A percentile compares a stretch with the other conserved stretches of the same genome.
phyloP scores from a whole-genome alignment of 805 yeast species.

The Vanderwaltozyma verrucispora region DNA sequence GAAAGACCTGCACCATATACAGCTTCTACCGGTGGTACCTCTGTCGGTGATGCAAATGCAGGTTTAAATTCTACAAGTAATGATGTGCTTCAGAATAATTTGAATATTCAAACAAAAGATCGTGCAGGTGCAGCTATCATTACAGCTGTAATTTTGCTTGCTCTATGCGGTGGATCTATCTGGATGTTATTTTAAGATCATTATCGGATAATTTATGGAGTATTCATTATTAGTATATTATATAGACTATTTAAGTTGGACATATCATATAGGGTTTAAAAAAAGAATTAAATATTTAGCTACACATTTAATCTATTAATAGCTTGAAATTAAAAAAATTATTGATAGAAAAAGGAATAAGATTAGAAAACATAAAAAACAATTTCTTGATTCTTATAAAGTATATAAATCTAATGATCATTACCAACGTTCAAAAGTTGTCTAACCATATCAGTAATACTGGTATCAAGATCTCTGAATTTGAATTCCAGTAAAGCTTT shows the following conservation, averaged over 20 bases:
- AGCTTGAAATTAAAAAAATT: no score
- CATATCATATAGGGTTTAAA: no score
- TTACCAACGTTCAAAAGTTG: slow-evolving; percentile 1
- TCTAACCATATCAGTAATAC: slow-evolving; percentile 4
- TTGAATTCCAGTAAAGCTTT: slow-evolving; percentile 3
- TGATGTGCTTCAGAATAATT: slow-evolving; percentile 26
- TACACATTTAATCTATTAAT: no score
- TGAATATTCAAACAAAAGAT: slow-evolving; percentile 50
- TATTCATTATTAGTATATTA: no score
- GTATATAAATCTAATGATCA: no score
- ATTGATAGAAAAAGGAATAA: no score
- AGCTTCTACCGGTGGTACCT: slow-evolving; percentile 41
- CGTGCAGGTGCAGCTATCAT: slow-evolving; percentile 84
- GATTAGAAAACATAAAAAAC: no score
- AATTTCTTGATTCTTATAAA: no score
- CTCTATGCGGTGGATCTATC: slow-evolving; percentile 51
- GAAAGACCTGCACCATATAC: slow-evolving; percentile 45
- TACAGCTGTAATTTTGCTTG: slow-evolving; percentile 62
- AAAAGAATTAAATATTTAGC: no score
- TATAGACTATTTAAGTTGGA: no score
- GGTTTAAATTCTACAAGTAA: slow-evolving; percentile 35
- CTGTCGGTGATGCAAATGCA: slow-evolving; percentile 44
- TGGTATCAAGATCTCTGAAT: slow-evolving; percentile 8
- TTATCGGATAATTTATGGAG: no score
- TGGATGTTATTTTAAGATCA: slow-evolving; percentile 59